Percentiles rank a stretch among this genome's conserved stretches.
phyloP scores from a whole-genome alignment of 2,329 filamentous ascomycete genomes.

The Fusarium duplospermum region DNA sequence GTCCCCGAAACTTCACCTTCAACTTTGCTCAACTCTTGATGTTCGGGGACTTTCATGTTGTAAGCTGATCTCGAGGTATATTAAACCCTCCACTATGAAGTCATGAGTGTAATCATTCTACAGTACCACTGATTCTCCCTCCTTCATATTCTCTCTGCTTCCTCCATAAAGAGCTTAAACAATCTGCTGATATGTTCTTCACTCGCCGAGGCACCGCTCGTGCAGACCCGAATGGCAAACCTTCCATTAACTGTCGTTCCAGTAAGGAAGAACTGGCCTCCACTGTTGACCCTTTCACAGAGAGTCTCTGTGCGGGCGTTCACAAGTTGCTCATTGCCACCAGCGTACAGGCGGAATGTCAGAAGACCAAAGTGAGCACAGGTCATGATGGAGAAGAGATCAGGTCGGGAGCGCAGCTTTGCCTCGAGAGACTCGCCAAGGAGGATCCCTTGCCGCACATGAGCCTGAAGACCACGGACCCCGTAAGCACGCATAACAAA shows the following conservation, averaged over 20 bases:
- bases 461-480: constrained; percentile 76
- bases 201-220: constrained; percentile 71
- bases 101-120: not conserved
- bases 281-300: constrained; percentile 78
- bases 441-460: constrained; percentile 76
- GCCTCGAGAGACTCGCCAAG: constrained; percentile 76
- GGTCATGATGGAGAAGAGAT: constrained; percentile 82
- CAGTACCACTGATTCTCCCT: not conserved
- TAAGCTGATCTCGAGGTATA: too few species aligned
- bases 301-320: constrained; percentile 79
- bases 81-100: too few species aligned
- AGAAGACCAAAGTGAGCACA: constrained; percentile 82
- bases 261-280: constrained; percentile 85
- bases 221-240: constrained; percentile 85
- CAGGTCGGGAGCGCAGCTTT: constrained; percentile 67
- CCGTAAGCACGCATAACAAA: constrained; percentile 91
- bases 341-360: constrained; percentile 71
- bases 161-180: constrained; percentile 78
- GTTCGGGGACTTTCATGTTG: too few species aligned
- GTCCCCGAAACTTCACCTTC: not conserved
- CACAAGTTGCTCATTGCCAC: constrained; percentile 59
- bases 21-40: too few species aligned
- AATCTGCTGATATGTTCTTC: constrained; percentile 80
- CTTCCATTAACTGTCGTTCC: constrained; percentile 77
- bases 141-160: constrained; percentile 55